Base-by-base conservation (phyloP, 345 rosid genomes). In the Linum lewisii region DNA sequence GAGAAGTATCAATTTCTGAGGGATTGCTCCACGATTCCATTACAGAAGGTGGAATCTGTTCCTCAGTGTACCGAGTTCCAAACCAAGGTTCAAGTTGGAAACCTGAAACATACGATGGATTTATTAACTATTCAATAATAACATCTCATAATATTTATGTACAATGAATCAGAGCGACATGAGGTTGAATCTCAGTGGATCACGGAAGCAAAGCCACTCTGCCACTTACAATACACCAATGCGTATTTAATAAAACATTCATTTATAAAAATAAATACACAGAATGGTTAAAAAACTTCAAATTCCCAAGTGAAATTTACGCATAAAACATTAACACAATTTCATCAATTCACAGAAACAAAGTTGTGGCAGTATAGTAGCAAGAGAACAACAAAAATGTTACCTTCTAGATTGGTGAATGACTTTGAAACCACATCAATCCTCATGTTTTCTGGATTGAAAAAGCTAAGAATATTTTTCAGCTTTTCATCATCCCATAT, bases 401-500 rank as follows among this genome's bases (percentile, higher is more conserved):
- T 74, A 93, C 99, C 97, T 78, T 84, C 78, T 21, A 82, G 73
- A 57, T 77, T 76, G 34, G 63, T 38, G 21, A 77, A 65, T 57
- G 84, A 82, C 74, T 89, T 93, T n/a, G 99, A 85, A 60, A 79
- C 73, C 54, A 89, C 87, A 80, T 93, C 97, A 73, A 89, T 69
- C 84, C 99, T 79, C 99, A 93, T 89, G 73, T 93, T 87, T 67
- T 81, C 82, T 15, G 94, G 97, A 29, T 77, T 79, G 73, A 93
- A 86, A 73, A 75, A 82, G 70, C 75, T 78, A 72, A 86, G 77
- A 51, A 87, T 63, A 67, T 69, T 52, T 42, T 73, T 83, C 55
- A 93, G 77, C 74, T 70, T 76, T 63, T 85, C 82, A 71, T 78
- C 85, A 80, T 93, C 99, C 97, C 97, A 93, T 50, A 76, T 67